phyloP scores from a whole-genome alignment of 2,329 filamentous ascomycete species.

The Talaromyces albobiverticillius region DNA sequence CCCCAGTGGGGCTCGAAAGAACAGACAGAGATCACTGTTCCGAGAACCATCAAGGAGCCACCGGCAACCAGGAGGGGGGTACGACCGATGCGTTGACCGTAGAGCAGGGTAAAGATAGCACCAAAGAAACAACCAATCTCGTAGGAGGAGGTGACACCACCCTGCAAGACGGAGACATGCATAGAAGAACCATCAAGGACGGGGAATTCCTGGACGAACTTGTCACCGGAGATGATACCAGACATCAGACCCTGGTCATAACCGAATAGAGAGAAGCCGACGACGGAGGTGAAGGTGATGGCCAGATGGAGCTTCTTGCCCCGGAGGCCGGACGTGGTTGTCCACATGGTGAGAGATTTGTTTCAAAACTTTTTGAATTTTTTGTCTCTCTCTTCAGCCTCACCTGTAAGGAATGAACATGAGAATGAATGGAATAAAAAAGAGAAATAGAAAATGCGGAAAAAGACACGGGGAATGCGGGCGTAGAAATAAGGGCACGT shows the following conservation, averaged over 20 bases:
- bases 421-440: background rate
- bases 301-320: slow-evolving; percentile 22
- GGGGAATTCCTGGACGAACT: slow-evolving; percentile 26
- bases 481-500: background rate
- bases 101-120: slow-evolving; percentile 28
- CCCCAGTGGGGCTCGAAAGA: slow-evolving; percentile 24
- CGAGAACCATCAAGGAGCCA: slow-evolving; percentile 45
- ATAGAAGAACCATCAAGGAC: slow-evolving; percentile 32
- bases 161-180: slow-evolving; percentile 45
- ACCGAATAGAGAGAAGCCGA: slow-evolving; percentile 62
- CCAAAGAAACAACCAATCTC: slow-evolving; percentile 46
- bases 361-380: background rate
- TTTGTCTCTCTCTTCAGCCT: slow-evolving; percentile 42
- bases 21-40: slow-evolving; percentile 28
- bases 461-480: background rate
- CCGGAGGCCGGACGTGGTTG: slow-evolving; percentile 25
- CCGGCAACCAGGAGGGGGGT: slow-evolving; percentile 51
- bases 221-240: slow-evolving; percentile 54
- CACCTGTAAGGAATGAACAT: background rate
- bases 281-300: slow-evolving; percentile 31
- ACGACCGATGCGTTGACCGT: slow-evolving; percentile 31
- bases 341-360: slow-evolving; percentile 27
- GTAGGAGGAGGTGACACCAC: slow-evolving; percentile 52
- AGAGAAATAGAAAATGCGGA: background rate
- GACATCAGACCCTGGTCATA: slow-evolving; percentile 67